A percentile compares a stretch with the other conserved stretches of the same genome.
Conservation (phyloP, 306 rosid species). For the Vigna unguiculata region DNA sequence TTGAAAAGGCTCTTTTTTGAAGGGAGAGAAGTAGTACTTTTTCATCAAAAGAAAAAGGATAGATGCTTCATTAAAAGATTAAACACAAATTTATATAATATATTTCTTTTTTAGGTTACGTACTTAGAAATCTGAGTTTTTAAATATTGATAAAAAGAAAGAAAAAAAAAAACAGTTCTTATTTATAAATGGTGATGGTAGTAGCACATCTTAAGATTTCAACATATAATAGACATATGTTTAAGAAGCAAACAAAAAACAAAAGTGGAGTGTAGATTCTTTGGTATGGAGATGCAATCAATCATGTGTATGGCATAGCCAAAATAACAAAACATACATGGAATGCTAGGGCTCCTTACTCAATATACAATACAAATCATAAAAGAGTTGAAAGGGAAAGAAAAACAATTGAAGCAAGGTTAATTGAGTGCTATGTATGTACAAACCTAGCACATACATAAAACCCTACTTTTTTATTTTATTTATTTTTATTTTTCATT, state of each 20-base stretch:
- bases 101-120: too few relatives aligned
- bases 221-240: not conserved
- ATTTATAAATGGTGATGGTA: not conserved
- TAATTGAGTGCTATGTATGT: slow-evolving; percentile 30
- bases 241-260: not conserved
- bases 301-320: slow-evolving; percentile 6
- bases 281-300: slow-evolving; percentile 20
- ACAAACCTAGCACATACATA: slow-evolving; percentile 24
- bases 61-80: not conserved
- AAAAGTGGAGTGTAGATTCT: not conserved
- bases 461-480: slow-evolving; percentile 30
- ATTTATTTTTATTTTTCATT: not conserved
- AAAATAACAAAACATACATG: slow-evolving; percentile 18
- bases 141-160: not conserved
- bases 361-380: slow-evolving; percentile 12
- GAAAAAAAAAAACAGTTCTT: not conserved
- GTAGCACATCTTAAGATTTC: not conserved
- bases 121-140: not conserved
- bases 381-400: slow-evolving; percentile 22
- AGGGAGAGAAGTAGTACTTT: not conserved
- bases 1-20: not conserved
- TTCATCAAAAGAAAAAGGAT: not conserved
- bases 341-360: slow-evolving; percentile 8
- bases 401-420: slow-evolving; percentile 11
- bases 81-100: not conserved